A percentile compares a stretch with the other conserved stretches of the same genome.
phyloP scores from a whole-genome alignment of 2,329 filamentous ascomycete species.

The Colletotrichum sp. region DNA sequence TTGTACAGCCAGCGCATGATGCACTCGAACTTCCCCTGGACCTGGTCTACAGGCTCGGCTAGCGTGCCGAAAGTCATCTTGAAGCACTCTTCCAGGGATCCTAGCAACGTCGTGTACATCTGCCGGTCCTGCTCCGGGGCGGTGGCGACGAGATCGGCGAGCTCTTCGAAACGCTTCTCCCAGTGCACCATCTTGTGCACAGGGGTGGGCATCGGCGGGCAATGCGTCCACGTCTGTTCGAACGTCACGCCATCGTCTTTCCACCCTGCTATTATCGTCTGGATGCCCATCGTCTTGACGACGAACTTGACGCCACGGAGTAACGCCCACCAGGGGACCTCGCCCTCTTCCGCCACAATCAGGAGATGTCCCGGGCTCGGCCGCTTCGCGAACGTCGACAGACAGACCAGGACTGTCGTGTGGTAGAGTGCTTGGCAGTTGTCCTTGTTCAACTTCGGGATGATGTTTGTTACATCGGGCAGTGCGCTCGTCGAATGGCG shows the following conservation, averaged over 20 bases:
- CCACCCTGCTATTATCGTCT: conserved; percentile 21
- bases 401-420: conserved; percentile 25
- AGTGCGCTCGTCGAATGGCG: conserved; percentile 23
- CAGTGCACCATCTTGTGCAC: conserved; percentile 13
- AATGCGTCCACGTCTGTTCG: not conserved
- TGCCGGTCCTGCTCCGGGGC: not conserved
- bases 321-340: conserved; percentile 24
- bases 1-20: conserved; percentile 23
- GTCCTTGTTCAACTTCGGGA: conserved; percentile 20
- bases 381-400: conserved; percentile 22
- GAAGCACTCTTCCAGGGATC: not conserved
- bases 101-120: not conserved
- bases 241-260: conserved; percentile 1
- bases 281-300: conserved; percentile 17
- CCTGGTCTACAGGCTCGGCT: not conserved
- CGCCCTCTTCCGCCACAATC: conserved; percentile 18
- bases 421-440: conserved; percentile 28
- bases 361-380: conserved; percentile 22
- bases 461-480: conserved; percentile 22
- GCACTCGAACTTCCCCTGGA: conserved; percentile 9
- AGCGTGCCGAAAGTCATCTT: conserved; percentile 15
- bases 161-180: conserved; percentile 15
- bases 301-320: conserved; percentile 24
- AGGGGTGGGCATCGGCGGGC: not conserved
- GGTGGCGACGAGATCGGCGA: conserved; percentile 15